phyloP scores from a whole-genome alignment of 1,139 yeast species.

The Kurtzmaniella natalensis region DNA sequence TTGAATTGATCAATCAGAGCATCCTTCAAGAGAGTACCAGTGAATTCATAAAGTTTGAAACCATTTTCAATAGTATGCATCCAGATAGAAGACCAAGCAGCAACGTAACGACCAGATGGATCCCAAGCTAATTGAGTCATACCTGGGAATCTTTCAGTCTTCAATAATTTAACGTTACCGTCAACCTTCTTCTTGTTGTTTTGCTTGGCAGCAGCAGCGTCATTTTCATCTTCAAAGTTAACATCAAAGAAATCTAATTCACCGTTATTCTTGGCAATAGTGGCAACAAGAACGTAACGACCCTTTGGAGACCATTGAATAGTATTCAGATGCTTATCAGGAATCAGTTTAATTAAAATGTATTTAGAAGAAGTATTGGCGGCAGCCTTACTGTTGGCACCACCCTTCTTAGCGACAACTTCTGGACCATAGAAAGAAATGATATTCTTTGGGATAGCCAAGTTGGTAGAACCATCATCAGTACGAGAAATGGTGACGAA shows the following conservation, averaged over 20 bases:
- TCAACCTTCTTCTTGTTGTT: slow-evolving; percentile 29
- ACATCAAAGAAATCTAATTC: slow-evolving; percentile 84
- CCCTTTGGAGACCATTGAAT: slow-evolving; percentile 93
- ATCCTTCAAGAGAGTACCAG: slow-evolving; percentile 73
- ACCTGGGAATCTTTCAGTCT: slow-evolving; percentile 65
- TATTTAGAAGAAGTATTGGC: slow-evolving; percentile 49
- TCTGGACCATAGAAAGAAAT: slow-evolving; percentile 85
- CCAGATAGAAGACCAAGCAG: slow-evolving; percentile 87
- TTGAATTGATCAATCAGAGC: slow-evolving; percentile 80
- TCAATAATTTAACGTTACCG: slow-evolving; percentile 61
- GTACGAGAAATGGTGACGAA: slow-evolving; percentile 74
- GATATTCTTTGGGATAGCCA: slow-evolving; percentile 67
- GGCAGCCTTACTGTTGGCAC: slow-evolving; percentile 54
- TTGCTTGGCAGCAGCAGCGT: slow-evolving; percentile 13
- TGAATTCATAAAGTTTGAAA: slow-evolving; percentile 78
- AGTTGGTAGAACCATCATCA: slow-evolving; percentile 57
- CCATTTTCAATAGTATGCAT: slow-evolving; percentile 87
- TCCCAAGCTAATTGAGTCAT: slow-evolving; percentile 92
- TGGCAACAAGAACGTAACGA: slow-evolving; percentile 77
- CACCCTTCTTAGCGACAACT: slow-evolving; percentile 26
- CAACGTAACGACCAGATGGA: slow-evolving; percentile 87
- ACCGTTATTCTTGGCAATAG: slow-evolving; percentile 59
- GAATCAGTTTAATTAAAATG: slow-evolving; percentile 42
- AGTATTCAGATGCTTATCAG: slow-evolving; percentile 67
- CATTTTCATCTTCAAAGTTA: slow-evolving; percentile 68